Conservation (phyloP, 345 rosid genomes). For the Gossypium anomalum region DNA sequence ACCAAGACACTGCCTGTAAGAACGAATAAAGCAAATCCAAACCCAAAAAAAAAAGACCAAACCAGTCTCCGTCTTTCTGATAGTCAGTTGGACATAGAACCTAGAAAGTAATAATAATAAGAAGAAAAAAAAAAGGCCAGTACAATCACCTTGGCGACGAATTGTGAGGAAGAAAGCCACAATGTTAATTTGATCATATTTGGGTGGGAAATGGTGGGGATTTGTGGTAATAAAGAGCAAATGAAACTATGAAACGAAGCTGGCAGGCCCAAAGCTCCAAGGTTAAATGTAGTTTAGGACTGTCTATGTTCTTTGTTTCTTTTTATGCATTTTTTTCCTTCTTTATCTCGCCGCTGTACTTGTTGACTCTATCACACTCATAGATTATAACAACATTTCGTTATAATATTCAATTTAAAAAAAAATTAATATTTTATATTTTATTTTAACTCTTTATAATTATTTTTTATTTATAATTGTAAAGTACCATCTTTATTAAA, state of each 20-base stretch:
- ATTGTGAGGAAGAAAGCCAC: background rate
- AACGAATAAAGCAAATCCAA: conserved; percentile 38
- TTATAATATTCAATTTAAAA: too few species aligned
- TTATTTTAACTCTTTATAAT: too few species aligned
- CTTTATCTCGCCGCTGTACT: too few species aligned
- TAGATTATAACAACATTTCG: too few species aligned
- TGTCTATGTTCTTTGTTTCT: too few species aligned
- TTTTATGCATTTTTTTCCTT: too few species aligned
- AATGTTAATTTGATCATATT: background rate
- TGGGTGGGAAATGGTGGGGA: conserved; percentile 5
- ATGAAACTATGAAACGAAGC: background rate
- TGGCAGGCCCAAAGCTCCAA: background rate
- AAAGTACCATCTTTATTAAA: too few species aligned
- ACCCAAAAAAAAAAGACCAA: background rate
- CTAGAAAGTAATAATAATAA: background rate
- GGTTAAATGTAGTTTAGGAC: background rate
- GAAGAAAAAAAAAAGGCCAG: conserved; percentile 5
- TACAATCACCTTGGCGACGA: background rate
- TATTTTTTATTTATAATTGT: too few species aligned
- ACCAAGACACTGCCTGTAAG: conserved; percentile 28
- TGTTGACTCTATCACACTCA: too few species aligned
- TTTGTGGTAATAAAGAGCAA: background rate
- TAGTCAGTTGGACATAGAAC: conserved; percentile 6
- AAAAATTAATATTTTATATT: too few species aligned
- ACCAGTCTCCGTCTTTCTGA: conserved; percentile 6